These are phyloP conservation scores for Trichoderma pleuroti DNA, from an alignment of 2,329 filamentous ascomycete species.

Conservation along the genomic window DNA sequence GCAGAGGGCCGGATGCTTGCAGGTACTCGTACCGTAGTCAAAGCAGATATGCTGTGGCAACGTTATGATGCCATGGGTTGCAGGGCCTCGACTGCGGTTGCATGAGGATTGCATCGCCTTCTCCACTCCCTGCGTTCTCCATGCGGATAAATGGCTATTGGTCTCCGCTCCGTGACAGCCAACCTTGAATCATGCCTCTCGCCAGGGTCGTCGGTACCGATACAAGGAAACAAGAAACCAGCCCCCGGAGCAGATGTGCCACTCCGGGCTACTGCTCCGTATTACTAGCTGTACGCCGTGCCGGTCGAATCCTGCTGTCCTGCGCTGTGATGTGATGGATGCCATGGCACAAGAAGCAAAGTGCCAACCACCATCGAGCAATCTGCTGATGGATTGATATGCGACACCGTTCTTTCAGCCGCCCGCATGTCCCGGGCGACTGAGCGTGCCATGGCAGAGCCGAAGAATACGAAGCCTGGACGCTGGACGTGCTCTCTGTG, in stretches of 20 bases:
- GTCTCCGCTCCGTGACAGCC: neutral
- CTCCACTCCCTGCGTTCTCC: neutral
- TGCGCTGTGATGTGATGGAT: neutral
- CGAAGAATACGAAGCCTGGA: neutral
- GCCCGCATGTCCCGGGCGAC: neutral
- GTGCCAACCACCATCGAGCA: neutral
- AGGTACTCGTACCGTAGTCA: too few relatives aligned
- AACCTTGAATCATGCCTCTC: conserved; percentile 9
- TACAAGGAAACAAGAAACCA: neutral
- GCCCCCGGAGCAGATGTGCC: neutral
- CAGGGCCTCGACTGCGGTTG: neutral
- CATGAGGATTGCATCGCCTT: neutral
- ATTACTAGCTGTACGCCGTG: neutral
- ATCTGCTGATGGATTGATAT: neutral
- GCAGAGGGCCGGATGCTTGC: conserved; percentile 6
- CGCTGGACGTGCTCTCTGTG: neutral
- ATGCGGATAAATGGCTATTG: conserved; percentile 10
- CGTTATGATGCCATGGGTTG: neutral
- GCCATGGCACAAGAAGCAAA: neutral
- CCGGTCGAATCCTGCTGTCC: neutral
- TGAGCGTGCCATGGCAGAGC: neutral
- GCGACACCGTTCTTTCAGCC: neutral
- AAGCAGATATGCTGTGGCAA: too few relatives aligned
- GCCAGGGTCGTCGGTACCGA: neutral
- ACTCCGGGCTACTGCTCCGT: conserved; percentile 3